phyloP scores from a whole-genome alignment of 1,284 basidiomycete genomes.

The Chalciporus sp. region DNA sequence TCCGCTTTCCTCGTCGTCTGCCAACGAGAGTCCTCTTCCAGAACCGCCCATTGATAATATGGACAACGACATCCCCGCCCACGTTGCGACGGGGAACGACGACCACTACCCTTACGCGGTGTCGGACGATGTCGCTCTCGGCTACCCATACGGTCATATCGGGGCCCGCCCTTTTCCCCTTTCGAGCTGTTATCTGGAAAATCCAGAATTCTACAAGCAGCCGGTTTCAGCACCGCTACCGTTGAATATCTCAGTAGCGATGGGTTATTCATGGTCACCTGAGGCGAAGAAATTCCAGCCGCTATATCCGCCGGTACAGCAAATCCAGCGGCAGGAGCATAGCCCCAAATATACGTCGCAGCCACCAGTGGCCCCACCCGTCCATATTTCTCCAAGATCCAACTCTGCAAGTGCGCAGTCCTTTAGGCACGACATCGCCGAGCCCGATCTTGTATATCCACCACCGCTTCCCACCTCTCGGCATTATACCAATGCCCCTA shows the following conservation, averaged over 20 bases:
- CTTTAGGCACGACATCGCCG: constrained; percentile 31
- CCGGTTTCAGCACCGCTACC: constrained; percentile 36
- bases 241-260: constrained; percentile 34
- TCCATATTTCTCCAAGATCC: constrained; percentile 16
- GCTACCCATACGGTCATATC: constrained; percentile 30
- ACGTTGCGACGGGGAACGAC: constrained; percentile 29
- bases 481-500: constrained; percentile 24
- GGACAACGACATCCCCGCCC: constrained; percentile 31
- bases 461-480: constrained; percentile 18
- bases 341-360: constrained; percentile 25
- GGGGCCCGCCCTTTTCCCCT: constrained; percentile 29
- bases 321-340: constrained; percentile 29
- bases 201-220: constrained; percentile 34
- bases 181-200: constrained; percentile 23
- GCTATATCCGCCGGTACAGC: constrained; percentile 38
- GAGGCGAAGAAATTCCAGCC: constrained; percentile 39
- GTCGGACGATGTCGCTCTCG: constrained; percentile 27
- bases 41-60: constrained; percentile 36
- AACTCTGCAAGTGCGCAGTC: constrained; percentile 19
- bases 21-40: constrained; percentile 37
- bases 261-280: constrained; percentile 36
- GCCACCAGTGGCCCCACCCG: constrained; percentile 15
- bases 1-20: constrained; percentile 35
- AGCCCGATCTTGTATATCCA: constrained; percentile 30
- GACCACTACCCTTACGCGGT: constrained; percentile 33